Evolutionary conservation across 768 basidiomycete genomes (phyloP), one percentile per base, ranked within the genome.

Genomic region (Russula earlei): DNA sequence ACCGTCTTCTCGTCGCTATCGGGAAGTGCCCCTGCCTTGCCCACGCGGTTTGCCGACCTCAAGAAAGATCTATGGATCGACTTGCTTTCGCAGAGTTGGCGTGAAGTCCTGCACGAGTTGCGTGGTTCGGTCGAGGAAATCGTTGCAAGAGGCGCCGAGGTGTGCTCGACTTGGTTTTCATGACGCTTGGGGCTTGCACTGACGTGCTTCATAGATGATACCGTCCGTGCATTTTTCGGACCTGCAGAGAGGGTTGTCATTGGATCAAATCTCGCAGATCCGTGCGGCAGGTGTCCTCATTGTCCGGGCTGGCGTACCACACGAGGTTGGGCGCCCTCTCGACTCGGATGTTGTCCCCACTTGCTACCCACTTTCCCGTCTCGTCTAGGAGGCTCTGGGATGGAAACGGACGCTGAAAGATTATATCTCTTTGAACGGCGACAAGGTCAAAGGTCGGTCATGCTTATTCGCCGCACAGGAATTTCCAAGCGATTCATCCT

Each of bases 401-500:
- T 87, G 85, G 84, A 83, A 85, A 58, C 64, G 66, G 22, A 68
- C 71, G 6, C 74, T 87, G 36, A 69, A 68, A 53, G 74, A 78
- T 5, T 87, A 85, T 61, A 75, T 77, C n/a, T 66, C 70, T 6
- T 67, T 68, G 0, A 86, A 84, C 61, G 43, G 59, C 5, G 66
- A 67, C 24, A 69, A 68, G 1, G 74, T 82, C 20, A 77, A 75
- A 72, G 82, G 81, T 77, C 22, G 0, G 63, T 67, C 44, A 55
- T 38, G 22, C 10, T 34, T 29, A 40, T 33, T 31, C n/a, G 19
- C 38, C 22, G 9, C 22, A 6, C n/a, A 22, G 17, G 29, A 45
- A 14, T n/a, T 17, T 12, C 33, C 42, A 17, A 15, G 15, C 31
- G 46, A 14, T n/a, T 15, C 17, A 27, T 11, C 11, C 14, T 19